Conservation (phyloP, 352 stramenopile genomes). For the Elongisporangium undulatum region DNA sequence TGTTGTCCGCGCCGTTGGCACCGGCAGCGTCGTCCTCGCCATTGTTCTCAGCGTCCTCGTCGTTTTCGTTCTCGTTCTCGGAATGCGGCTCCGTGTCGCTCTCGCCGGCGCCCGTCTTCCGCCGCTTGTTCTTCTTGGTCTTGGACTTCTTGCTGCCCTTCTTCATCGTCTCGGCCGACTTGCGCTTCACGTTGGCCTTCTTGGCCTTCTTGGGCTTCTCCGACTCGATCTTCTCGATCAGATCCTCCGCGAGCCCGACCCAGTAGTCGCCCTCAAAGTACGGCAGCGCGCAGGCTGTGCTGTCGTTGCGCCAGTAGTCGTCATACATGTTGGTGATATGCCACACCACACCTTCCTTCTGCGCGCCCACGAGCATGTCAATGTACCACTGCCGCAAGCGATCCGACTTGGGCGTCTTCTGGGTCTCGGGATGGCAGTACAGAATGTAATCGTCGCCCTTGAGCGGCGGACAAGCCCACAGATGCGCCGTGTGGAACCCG, state of each 20-base stretch:
- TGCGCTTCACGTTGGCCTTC: slow-evolving; percentile 58
- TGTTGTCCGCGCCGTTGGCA: slow-evolving; percentile 13
- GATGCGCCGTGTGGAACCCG: slow-evolving; percentile 97
- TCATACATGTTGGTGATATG: slow-evolving; percentile 97
- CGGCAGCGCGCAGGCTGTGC: slow-evolving; percentile 78
- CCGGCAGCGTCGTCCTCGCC: slow-evolving; percentile 21
- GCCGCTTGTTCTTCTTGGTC: slow-evolving; percentile 72
- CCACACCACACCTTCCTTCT: slow-evolving; percentile 89
- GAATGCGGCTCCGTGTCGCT: slow-evolving; percentile 16
- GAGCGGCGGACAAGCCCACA: slow-evolving; percentile 99
- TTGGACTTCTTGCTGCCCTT: slow-evolving; percentile 74
- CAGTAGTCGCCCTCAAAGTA: slow-evolving; percentile 90
- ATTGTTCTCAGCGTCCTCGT: slow-evolving; percentile 35
- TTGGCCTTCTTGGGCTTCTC: slow-evolving; percentile 82
- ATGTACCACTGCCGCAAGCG: slow-evolving; percentile 96
- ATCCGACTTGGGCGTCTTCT: slow-evolving; percentile 99
- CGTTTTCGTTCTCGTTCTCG: slow-evolving; percentile 32
- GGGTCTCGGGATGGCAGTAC: slow-evolving; percentile 98
- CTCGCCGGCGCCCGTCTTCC: slow-evolving; percentile 34
- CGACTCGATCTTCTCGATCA: slow-evolving; percentile 87
- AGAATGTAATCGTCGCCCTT: slow-evolving; percentile 99
- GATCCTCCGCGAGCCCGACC: slow-evolving; percentile 81
- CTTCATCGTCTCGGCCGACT: slow-evolving; percentile 56
- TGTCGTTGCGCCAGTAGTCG: slow-evolving; percentile 89
- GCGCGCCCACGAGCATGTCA: slow-evolving; percentile 84